A percentile compares a stretch with the other conserved stretches of the same genome.
Evolutionary conservation across 805 yeast genomes (phyloP).

Genomic region (Hanseniaspora lachancei): DNA sequence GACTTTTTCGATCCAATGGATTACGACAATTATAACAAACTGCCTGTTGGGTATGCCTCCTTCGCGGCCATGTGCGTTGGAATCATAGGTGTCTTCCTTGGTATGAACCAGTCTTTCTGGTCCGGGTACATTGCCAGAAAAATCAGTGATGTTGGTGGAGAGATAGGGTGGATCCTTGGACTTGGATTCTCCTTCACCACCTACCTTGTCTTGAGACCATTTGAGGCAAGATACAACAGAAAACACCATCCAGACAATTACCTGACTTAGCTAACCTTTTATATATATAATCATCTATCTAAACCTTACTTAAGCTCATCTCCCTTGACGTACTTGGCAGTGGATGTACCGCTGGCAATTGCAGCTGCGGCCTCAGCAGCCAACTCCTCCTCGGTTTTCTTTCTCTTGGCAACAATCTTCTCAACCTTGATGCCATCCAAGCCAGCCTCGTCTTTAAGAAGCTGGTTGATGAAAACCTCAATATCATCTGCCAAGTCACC

Average conservation of each 20-base stretch:
- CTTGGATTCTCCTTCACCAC: conserved; percentile 52
- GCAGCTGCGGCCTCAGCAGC: conserved; percentile 12
- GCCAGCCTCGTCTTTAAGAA: conserved; percentile 64
- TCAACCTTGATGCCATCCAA: conserved; percentile 79
- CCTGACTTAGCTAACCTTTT: background rate
- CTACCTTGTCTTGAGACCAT: conserved; percentile 43
- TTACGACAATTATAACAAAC: conserved; percentile 42
- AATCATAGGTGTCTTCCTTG: conserved; percentile 70
- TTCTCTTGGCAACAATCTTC: conserved; percentile 63
- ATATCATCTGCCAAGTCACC: conserved; percentile 93
- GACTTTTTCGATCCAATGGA: conserved; percentile 48
- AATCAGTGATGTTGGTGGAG: conserved; percentile 54
- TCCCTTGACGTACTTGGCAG: conserved; percentile 12
- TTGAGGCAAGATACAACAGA: conserved; percentile 42
- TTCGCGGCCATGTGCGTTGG: conserved; percentile 68
- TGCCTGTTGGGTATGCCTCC: conserved; percentile 74
- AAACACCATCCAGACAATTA: conserved; percentile 28
- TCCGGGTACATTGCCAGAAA: conserved; percentile 49
- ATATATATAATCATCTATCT: background rate
- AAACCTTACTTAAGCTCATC: conserved; percentile 5
- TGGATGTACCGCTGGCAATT: conserved; percentile 11
- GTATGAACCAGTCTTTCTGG: conserved; percentile 83
- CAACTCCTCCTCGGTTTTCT: conserved; percentile 17
- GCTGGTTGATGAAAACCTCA: conserved; percentile 54
- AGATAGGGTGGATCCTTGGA: conserved; percentile 72